Evolutionary conservation across 306 rosid genomes (phyloP).

Genomic region (Ormosia emarginata): DNA sequence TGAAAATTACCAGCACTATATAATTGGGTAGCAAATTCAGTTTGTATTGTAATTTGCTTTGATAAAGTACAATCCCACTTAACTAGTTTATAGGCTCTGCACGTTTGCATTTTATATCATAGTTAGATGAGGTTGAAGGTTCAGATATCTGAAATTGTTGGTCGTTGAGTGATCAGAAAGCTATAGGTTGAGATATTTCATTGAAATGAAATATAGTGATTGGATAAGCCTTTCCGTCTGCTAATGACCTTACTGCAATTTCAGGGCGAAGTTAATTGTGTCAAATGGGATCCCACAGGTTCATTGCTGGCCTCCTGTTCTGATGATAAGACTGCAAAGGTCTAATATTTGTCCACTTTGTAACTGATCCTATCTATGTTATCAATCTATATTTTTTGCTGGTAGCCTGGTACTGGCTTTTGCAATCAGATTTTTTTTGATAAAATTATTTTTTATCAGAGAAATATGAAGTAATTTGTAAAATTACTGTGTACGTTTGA

Average conservation of each 20-base stretch:
- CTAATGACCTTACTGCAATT: conserved; percentile 25
- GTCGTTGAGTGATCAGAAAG: background rate
- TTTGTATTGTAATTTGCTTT: background rate
- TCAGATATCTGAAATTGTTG: background rate
- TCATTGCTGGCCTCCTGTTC: conserved; percentile 89
- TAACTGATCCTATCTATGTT: background rate
- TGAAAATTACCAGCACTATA: background rate
- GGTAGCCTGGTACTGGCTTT: background rate
- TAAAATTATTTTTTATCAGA: background rate
- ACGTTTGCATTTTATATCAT: background rate
- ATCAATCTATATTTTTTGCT: background rate
- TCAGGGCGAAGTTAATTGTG: conserved; percentile 95
- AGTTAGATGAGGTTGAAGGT: conserved; percentile 12
- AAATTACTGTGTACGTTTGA: conserved; percentile 22
- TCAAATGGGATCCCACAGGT: conserved; percentile 98
- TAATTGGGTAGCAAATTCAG: background rate
- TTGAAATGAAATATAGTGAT: background rate
- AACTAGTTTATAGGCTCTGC: background rate
- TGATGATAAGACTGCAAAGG: conserved; percentile 93
- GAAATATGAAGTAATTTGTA: background rate
- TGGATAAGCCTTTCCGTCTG: conserved; percentile 19
- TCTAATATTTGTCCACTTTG: conserved; percentile 12
- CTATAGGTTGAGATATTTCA: background rate
- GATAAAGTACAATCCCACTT: background rate
- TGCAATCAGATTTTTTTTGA: background rate